Base-by-base conservation (phyloP, 352 stramenopile species). In the Pythium sukuiense region DNA sequence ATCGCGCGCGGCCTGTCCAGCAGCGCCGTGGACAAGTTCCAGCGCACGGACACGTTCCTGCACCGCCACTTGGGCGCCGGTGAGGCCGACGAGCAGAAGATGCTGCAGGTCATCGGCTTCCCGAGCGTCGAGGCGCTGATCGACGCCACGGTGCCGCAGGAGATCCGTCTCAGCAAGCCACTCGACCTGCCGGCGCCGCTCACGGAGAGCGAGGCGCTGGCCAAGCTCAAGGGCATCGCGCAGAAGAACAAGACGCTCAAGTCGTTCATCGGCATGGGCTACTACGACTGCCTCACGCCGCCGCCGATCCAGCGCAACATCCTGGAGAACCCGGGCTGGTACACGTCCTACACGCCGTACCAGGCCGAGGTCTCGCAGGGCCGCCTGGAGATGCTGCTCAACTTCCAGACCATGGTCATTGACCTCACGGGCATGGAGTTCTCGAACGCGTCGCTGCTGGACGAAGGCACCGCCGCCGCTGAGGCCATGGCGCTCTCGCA, bases 361-460 rank as follows among this genome's bases (percentile, higher is more conserved):
- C 97, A 99, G 79, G 97, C 97, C 8, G 98, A 99, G 77, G 99
- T 99, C 67, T 98, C 96, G 1, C 98, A 99, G 76, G 98, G 98
- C 29, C 94, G 98, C 29, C 81, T 99, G 4, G 96, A 99, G 83
- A 99, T 99, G 87, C 86, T 99, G 55, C 87, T 99, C 27, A 99
- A 99, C 83, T 99, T 99, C 81, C 98, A 99, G 83, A 99, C 97
- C 20, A 92, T 99, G 72, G 92, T 99, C 48, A 83, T 89, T 56
- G 96, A 99, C 69, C 82, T 99, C 35, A 99, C 97, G 27, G 97
- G 97, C 33, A 87, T 99, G 57, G 89, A 95, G 55, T 98, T 99
- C 76, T 92, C 93, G 48, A 99, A 99, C 70, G 96, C 97, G 8
- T 99, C 95, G 61, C 85, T 99, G 12, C 74, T 99, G 35, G 98